A percentile compares a stretch with the other conserved stretches of the same genome.
Evolutionary conservation across 73 alveolate species (phyloP).

Genomic region (Paramecium bursaria): DNA sequence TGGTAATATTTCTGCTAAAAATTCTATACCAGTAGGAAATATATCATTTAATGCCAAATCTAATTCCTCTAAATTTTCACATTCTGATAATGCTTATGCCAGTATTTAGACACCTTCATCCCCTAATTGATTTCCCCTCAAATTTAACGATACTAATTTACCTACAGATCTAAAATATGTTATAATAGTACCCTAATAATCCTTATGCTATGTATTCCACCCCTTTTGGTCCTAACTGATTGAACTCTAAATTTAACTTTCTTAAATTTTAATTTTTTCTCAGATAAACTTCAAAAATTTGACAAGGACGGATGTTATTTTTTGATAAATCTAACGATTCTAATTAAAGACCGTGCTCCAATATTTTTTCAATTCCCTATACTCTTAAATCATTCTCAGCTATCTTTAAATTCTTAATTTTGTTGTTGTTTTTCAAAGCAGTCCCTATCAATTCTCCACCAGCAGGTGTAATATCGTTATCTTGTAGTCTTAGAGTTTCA

Average conservation of each 20-base stretch:
- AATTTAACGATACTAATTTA: slow-evolving; percentile 74
- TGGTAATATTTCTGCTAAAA: slow-evolving; percentile 91
- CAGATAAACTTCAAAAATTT: slow-evolving; percentile 84
- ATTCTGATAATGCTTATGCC: slow-evolving; percentile 82
- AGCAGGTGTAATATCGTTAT: slow-evolving; percentile 94
- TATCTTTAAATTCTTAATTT: slow-evolving; percentile 83
- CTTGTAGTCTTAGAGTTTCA: slow-evolving; percentile 89
- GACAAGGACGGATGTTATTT: slow-evolving; percentile 88
- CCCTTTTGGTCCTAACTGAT: slow-evolving; percentile 95
- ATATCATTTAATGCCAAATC: slow-evolving; percentile 93
- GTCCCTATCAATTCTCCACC: slow-evolving; percentile 98
- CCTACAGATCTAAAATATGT: too few relatives aligned
- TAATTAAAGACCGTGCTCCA: slow-evolving; percentile 85
- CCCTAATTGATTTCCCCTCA: slow-evolving; percentile 62
- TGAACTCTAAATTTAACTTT: slow-evolving; percentile 89
- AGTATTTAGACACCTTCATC: slow-evolving; percentile 67
- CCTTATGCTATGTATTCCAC: slow-evolving; percentile 94
- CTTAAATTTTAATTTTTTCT: slow-evolving; percentile 77
- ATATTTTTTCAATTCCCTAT: slow-evolving; percentile 95
- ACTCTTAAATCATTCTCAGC: slow-evolving; percentile 95
- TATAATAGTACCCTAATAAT: slow-evolving; percentile 49
- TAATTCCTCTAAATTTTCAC: slow-evolving; percentile 80
- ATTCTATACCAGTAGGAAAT: slow-evolving; percentile 89
- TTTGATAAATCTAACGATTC: slow-evolving; percentile 88
- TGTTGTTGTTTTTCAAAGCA: slow-evolving; percentile 90